phyloP scores from a whole-genome alignment of 2,329 filamentous ascomycete genomes.

The Phaeomoniella chlamydospora region DNA sequence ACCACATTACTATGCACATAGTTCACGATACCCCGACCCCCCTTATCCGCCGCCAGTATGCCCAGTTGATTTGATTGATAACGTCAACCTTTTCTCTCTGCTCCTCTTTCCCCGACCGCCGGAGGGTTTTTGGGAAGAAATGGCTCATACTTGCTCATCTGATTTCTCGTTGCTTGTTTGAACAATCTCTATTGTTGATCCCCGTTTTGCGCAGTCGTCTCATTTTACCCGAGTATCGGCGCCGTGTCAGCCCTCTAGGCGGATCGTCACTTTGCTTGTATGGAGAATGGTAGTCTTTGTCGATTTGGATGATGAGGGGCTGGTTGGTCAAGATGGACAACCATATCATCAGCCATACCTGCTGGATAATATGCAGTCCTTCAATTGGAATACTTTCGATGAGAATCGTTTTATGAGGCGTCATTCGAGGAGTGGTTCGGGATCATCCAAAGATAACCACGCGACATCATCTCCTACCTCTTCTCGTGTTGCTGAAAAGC shows the following conservation, averaged over 20 bases:
- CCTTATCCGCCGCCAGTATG: too few relatives aligned
- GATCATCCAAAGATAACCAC: background rate
- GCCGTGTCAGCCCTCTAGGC: constrained; percentile 7
- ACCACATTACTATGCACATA: too few relatives aligned
- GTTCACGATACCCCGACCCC: too few relatives aligned
- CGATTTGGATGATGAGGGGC: constrained; percentile 26
- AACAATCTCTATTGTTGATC: background rate
- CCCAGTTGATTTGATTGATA: background rate
- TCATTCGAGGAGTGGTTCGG: background rate
- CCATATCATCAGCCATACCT: constrained; percentile 8
- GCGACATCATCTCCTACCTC: background rate
- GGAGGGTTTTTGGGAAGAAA: background rate
- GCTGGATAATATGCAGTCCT: constrained; percentile 8
- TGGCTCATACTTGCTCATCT: background rate
- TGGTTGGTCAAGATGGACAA: constrained; percentile 15
- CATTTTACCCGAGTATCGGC: background rate
- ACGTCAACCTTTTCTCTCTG: background rate
- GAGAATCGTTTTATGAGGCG: constrained; percentile 5
- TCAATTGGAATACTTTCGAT: constrained; percentile 3
- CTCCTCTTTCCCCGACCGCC: background rate
- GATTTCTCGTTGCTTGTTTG: background rate
- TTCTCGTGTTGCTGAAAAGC: background rate
- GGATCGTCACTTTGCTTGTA: constrained; percentile 12
- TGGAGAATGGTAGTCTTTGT: constrained; percentile 30
- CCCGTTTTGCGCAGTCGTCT: background rate